phyloP scores from a whole-genome alignment of 139 green algal genomes.

The Chlamydomonas sphaeroides region DNA sequence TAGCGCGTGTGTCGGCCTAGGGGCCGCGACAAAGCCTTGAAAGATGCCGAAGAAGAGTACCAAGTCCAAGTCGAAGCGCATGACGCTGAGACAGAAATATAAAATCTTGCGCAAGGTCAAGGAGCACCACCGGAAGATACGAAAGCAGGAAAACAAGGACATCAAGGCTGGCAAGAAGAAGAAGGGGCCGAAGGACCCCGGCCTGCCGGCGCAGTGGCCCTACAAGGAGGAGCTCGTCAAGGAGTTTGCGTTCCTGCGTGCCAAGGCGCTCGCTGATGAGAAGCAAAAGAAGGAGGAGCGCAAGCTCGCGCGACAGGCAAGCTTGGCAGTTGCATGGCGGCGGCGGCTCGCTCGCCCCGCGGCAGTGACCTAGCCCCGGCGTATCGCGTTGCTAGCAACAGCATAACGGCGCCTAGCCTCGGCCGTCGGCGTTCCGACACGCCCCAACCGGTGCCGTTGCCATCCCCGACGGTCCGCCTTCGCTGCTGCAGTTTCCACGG shows the following conservation, averaged over 20 bases:
- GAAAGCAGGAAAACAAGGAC: constrained; percentile 82
- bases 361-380: too few relatives aligned
- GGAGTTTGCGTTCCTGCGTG: constrained; percentile 85
- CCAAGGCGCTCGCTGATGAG: constrained; percentile 71
- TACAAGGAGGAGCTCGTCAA: constrained; percentile 96
- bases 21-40: too few relatives aligned
- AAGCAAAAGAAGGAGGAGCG: constrained; percentile 75
- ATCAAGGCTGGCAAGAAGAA: constrained; percentile 58
- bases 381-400: too few relatives aligned
- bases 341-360: neutral
- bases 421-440: too few relatives aligned
- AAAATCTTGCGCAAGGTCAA: constrained; percentile 88
- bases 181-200: constrained; percentile 87
- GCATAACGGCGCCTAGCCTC: too few relatives aligned
- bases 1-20: too few relatives aligned
- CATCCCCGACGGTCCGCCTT: neutral
- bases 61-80: constrained; percentile 93
- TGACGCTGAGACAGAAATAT: constrained; percentile 94
- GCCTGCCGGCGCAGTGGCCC: constrained; percentile 91
- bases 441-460: too few relatives aligned
- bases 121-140: constrained; percentile 91
- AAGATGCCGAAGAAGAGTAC: constrained; percentile 88
- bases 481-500: too few relatives aligned
- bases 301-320: constrained; percentile 60
- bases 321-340: neutral